Base-by-base conservation (phyloP, 331 rosid genomes). In the Pyrus hybrid region DNA sequence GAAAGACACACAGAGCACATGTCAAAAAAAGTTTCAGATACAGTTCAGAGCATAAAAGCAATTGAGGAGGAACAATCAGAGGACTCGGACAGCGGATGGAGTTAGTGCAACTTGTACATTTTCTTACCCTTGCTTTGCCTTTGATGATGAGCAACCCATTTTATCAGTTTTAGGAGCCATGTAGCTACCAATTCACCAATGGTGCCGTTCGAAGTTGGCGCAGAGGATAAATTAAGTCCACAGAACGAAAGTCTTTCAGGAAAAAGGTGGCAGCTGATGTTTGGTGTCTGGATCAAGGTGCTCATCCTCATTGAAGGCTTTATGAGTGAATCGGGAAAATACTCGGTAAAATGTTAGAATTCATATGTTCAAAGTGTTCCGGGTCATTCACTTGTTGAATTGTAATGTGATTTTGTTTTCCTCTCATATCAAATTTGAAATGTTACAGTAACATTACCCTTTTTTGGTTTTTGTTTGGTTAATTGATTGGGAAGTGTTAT, bases 1-100 rank as follows among this genome's bases (percentile, higher is more conserved):
- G 89, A 89, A 74, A 87, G 74, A 74, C 92, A 89, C 92, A 89
- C 91, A 13, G 92, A 91, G 74, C 87, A 88, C 80, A 85, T 91
- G 51, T 88, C 96, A 53, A 76, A 84, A 68, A 90, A 80, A 32
- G 90, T 88, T 26, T 89, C 91, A 51, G 88, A 82, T 75, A 67
- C 74, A 80, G 91, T 90, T 14, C 80, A 57, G 64, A 86, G 77
- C 76, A 87, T 90, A 75, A 84, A 82, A 84, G 89, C 83, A 61
- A 72, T 87, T n/a, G 92, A 90, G 83, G 92, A 90, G 83, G 88
- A 85, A 65, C 77, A 67, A 53, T 58, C 79, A 30, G 88, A 80
- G 70, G 86, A 83, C 64, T 84, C 78, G 13, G 83, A 86, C 56
- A 70, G 80, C 37, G 73, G 83, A 58, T 86, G 81, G 73, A 65